phyloP scores from a whole-genome alignment of 1,284 basidiomycete genomes.

The Albatrellus sp. region DNA sequence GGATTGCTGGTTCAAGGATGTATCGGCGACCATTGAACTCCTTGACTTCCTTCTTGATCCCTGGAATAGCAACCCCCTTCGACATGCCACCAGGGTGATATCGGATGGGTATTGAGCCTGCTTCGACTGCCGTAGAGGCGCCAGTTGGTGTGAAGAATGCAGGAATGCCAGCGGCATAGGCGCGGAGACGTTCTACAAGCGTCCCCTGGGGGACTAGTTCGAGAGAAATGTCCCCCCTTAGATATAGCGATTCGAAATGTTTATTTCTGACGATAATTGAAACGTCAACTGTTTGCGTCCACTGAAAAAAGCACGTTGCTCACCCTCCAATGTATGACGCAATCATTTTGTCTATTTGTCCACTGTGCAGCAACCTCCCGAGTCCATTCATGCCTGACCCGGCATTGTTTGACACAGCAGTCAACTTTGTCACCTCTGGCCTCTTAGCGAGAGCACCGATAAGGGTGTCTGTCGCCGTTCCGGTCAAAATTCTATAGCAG shows the following conservation, averaged over 20 bases:
- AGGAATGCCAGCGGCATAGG: slow-evolving; percentile 90
- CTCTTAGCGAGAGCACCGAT: slow-evolving; percentile 70
- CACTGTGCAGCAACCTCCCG: slow-evolving; percentile 58
- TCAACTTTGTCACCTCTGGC: slow-evolving; percentile 62
- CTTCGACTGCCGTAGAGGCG: slow-evolving; percentile 78
- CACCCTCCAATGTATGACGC: slow-evolving; percentile 83
- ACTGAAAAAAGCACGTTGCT: slow-evolving; percentile 11
- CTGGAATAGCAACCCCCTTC: slow-evolving; percentile 54
- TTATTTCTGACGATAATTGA: slow-evolving; percentile 46
- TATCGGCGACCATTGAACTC: slow-evolving; percentile 78
- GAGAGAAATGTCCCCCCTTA: slow-evolving; percentile 70
- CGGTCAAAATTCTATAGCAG: not conserved
- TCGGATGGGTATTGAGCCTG: slow-evolving; percentile 62
- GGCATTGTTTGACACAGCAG: slow-evolving; percentile 86
- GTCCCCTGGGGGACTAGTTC: slow-evolving; percentile 90
- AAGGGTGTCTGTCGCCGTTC: slow-evolving; percentile 49
- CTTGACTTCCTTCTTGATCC: slow-evolving; percentile 69
- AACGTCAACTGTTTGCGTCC: not conserved
- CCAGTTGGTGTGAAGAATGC: slow-evolving; percentile 96
- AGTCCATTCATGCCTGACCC: slow-evolving; percentile 71
- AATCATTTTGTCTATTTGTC: slow-evolving; percentile 78
- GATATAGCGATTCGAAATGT: slow-evolving; percentile 66
- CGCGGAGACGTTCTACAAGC: slow-evolving; percentile 82
- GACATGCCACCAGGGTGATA: slow-evolving; percentile 59
- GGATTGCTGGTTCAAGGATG: slow-evolving; percentile 79